Evolutionary conservation across 2,329 filamentous ascomycete species (phyloP).

Genomic region (Colletotrichum endophyticum): DNA sequence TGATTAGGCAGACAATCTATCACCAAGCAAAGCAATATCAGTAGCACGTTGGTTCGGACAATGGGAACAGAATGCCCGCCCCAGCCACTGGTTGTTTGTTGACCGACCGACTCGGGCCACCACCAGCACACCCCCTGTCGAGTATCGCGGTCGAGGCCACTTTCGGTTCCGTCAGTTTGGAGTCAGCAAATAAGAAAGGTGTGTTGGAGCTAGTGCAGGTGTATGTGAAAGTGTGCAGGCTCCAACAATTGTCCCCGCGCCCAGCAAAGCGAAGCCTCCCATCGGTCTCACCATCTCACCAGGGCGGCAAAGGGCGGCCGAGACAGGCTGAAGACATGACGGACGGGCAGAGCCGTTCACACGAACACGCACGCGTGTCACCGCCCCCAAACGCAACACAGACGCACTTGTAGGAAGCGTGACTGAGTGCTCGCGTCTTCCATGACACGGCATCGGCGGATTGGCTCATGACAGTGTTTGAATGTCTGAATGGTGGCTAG

Average conservation of each 20-base stretch:
- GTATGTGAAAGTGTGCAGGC: neutral
- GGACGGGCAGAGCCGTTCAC: slow-evolving; percentile 10
- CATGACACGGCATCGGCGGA: slow-evolving; percentile 3
- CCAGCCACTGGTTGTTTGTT: neutral
- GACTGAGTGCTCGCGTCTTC: neutral
- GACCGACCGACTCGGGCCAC: neutral
- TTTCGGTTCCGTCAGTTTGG: neutral
- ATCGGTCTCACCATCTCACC: neutral
- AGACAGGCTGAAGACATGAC: neutral
- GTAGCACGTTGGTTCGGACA: neutral
- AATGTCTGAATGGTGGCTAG: neutral
- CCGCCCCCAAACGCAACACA: neutral
- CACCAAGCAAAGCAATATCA: neutral
- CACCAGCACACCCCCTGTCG: neutral
- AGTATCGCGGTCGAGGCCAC: neutral
- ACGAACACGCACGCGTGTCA: neutral
- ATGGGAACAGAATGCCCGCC: neutral
- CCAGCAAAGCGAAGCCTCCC: neutral
- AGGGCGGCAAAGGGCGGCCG: slow-evolving; percentile 6
- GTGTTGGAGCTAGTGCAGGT: neutral
- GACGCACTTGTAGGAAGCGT: neutral
- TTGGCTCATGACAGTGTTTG: neutral
- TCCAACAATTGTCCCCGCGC: neutral
- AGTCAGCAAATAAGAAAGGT: neutral
- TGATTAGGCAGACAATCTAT: neutral